phyloP scores from a whole-genome alignment of 2,329 filamentous ascomycete genomes.

The Penicillium sp. region DNA sequence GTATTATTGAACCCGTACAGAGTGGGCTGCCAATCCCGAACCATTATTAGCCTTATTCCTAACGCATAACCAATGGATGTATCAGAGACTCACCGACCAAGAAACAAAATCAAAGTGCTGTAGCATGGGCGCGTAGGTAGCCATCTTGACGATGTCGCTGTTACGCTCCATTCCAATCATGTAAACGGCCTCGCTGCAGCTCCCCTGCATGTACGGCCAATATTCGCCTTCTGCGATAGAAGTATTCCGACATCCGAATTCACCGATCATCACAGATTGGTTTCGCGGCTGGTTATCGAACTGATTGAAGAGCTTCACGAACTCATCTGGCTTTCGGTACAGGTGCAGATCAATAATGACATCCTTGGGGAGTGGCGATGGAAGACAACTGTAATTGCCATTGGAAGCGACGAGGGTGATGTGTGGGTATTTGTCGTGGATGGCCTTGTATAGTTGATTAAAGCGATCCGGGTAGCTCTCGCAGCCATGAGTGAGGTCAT shows the following conservation, averaged over 20 bases:
- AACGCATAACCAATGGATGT: neutral
- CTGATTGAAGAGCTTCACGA: slow-evolving; percentile 54
- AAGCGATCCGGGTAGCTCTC: slow-evolving; percentile 58
- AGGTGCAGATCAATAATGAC: slow-evolving; percentile 54
- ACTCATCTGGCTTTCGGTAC: slow-evolving; percentile 54
- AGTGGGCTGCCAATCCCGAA: slow-evolving; percentile 27
- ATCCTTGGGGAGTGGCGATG: slow-evolving; percentile 33
- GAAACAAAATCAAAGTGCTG: slow-evolving; percentile 37
- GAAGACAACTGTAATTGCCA: slow-evolving; percentile 30
- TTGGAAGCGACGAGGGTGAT: slow-evolving; percentile 58
- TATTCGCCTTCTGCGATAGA: slow-evolving; percentile 17
- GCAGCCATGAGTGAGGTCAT: slow-evolving; percentile 59
- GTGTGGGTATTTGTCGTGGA: slow-evolving; percentile 57
- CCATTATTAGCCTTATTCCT: neutral
- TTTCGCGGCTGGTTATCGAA: slow-evolving; percentile 55
- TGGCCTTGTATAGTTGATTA: slow-evolving; percentile 60
- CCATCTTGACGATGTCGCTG: slow-evolving; percentile 40
- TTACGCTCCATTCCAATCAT: slow-evolving; percentile 56
- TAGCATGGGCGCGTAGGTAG: slow-evolving; percentile 39
- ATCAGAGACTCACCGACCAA: slow-evolving; percentile 32
- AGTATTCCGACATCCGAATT: slow-evolving; percentile 33
- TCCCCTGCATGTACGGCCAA: slow-evolving; percentile 45
- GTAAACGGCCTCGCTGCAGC: slow-evolving; percentile 65
- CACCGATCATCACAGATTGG: slow-evolving; percentile 34
- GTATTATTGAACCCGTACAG: slow-evolving; percentile 34